Evolutionary conservation across 2,329 filamentous ascomycete species (phyloP).

Genomic region (Trichoderma sp.): DNA sequence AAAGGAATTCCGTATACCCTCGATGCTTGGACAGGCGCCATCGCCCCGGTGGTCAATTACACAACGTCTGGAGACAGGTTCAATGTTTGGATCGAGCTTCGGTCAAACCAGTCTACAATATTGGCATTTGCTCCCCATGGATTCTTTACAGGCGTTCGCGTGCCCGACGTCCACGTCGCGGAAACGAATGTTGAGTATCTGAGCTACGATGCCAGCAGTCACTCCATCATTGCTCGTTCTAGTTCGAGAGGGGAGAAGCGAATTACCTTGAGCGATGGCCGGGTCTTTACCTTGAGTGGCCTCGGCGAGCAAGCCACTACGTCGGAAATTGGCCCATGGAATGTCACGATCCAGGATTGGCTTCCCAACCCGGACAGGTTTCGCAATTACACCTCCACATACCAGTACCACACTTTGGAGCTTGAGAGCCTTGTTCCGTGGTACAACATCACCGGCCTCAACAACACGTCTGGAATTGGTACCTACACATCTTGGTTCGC

Average conservation of each 20-base stretch:
- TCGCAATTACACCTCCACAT: slow-evolving; percentile 10
- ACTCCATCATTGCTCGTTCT: slow-evolving; percentile 12
- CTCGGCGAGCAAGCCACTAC: background rate
- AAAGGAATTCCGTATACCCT: background rate
- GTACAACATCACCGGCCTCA: slow-evolving; percentile 8
- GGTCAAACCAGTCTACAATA: slow-evolving; percentile 11
- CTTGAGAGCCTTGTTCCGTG: background rate
- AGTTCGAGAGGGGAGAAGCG: background rate
- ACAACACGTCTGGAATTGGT: slow-evolving; percentile 6
- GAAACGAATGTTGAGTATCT: slow-evolving; percentile 9
- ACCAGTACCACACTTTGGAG: slow-evolving; percentile 1
- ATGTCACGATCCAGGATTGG: slow-evolving; percentile 14
- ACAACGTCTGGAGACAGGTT: slow-evolving; percentile 12
- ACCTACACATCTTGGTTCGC: background rate
- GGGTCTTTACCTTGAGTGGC: background rate
- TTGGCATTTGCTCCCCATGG: slow-evolving; percentile 5
- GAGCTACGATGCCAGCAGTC: slow-evolving; percentile 4
- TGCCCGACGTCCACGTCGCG: background rate
- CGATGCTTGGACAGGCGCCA: slow-evolving; percentile 1
- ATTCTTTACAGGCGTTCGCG: background rate
- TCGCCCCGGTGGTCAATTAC: slow-evolving; percentile 3
- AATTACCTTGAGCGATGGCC: background rate
- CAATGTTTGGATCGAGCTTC: slow-evolving; percentile 12
- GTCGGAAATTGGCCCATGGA: slow-evolving; percentile 3
- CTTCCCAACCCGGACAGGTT: slow-evolving; percentile 13